phyloP scores from a whole-genome alignment of 225 moss, liverwort and hornwort genomes.

The Sphagnum contortum region DNA sequence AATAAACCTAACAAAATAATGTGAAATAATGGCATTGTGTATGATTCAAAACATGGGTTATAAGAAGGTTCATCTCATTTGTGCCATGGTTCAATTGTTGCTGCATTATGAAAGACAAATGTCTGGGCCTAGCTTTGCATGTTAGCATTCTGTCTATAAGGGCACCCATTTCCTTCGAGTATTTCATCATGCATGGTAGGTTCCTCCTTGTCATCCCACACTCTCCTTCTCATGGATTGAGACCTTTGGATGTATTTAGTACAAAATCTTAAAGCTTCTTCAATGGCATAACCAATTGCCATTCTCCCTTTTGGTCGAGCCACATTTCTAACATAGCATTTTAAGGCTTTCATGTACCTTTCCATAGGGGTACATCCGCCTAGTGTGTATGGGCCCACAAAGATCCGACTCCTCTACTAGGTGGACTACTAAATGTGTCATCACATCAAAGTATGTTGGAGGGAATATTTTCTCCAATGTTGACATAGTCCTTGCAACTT shows the following conservation, averaged over 20 bases:
- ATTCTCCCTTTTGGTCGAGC: not conserved
- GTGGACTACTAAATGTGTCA: not conserved
- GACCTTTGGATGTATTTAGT: not conserved
- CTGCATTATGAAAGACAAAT: not conserved
- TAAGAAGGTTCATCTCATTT: too few relatives aligned
- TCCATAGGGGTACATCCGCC: not conserved
- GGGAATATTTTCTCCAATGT: not conserved
- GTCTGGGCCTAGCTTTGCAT: not conserved
- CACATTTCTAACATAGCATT: not conserved
- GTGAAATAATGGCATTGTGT: too few relatives aligned
- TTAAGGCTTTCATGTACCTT: not conserved
- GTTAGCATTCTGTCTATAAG: not conserved
- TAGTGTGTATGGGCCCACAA: not conserved
- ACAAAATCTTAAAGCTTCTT: slow-evolving; percentile 3
- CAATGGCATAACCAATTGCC: not conserved
- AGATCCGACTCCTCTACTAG: not conserved
- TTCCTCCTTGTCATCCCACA: slow-evolving; percentile 3
- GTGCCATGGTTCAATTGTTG: too few relatives aligned
- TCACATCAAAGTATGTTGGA: slow-evolving; percentile 3
- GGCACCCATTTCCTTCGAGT: not conserved
- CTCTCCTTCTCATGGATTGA: not conserved
- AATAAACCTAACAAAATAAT: too few relatives aligned
- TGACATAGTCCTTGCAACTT: too few relatives aligned
- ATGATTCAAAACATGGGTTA: too few relatives aligned
- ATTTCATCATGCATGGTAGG: not conserved